Conservation (phyloP, 2,329 filamentous ascomycete species). For the Epichloe coenophiala region DNA sequence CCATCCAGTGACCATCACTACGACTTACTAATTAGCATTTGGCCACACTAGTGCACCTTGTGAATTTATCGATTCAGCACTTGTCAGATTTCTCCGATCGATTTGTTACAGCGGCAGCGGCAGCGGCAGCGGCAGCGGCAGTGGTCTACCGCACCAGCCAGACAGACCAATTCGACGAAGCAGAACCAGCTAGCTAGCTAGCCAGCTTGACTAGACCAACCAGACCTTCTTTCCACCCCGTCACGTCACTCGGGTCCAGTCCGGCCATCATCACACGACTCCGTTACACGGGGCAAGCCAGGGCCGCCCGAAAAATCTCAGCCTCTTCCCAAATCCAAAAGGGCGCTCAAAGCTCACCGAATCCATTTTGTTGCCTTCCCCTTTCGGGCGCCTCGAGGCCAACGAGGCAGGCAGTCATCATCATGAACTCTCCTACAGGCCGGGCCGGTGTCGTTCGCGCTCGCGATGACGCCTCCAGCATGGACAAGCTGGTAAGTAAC, state of each 20-base stretch:
- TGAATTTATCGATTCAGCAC: no score
- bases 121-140: no score
- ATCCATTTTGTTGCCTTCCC: conserved; percentile 6
- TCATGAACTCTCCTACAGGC: conserved; percentile 32
- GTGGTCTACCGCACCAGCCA: background rate
- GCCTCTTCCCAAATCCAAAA: conserved; percentile 2
- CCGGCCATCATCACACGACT: conserved; percentile 11
- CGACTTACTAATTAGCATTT: no score
- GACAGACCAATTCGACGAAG: no score
- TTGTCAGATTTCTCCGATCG: no score
- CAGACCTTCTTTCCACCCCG: conserved; percentile 8
- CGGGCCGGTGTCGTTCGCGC: conserved; percentile 45
- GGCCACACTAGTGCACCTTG: no score
- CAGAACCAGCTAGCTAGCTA: no score
- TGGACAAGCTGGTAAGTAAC: conserved; percentile 47
- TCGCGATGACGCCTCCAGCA: conserved; percentile 34
- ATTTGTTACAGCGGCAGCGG: no score
- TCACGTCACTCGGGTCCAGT: conserved; percentile 9
- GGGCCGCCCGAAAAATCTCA: conserved; percentile 6
- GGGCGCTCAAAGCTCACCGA: background rate
- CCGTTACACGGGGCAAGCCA: conserved; percentile 6
- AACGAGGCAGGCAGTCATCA: conserved; percentile 9
- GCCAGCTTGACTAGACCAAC: no score
- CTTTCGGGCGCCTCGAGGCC: conserved; percentile 5
- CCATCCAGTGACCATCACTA: no score